Evolutionary conservation across 2,329 filamentous ascomycete species (phyloP).

Genomic region (Penicillium sp.): DNA sequence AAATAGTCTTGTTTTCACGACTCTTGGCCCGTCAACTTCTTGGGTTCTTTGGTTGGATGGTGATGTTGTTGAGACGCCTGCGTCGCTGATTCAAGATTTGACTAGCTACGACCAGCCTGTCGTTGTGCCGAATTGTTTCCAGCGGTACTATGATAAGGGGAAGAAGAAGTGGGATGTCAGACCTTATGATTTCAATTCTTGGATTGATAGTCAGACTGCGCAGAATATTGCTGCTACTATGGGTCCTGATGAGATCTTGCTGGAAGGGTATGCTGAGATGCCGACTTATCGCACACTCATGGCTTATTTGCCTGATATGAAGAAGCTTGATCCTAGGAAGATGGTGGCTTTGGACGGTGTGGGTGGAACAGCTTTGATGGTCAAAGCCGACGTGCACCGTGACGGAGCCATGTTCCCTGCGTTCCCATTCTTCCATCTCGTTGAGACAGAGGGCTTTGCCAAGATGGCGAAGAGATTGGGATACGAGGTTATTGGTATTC

Average conservation of each 20-base stretch:
- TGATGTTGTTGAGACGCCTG: conserved; percentile 87
- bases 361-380: conserved; percentile 85
- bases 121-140: conserved; percentile 94
- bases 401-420: conserved; percentile 98
- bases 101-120: conserved; percentile 85
- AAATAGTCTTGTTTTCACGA: conserved; percentile 94
- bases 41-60: conserved; percentile 97
- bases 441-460: conserved; percentile 97
- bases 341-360: conserved; percentile 86
- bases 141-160: conserved; percentile 75
- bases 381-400: conserved; percentile 94
- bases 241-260: conserved; percentile 86
- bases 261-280: conserved; percentile 93
- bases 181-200: conserved; percentile 96
- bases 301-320: conserved; percentile 70
- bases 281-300: conserved; percentile 89
- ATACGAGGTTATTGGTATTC: conserved; percentile 83
- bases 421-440: conserved; percentile 93
- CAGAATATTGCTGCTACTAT: conserved; percentile 74
- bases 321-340: conserved; percentile 57
- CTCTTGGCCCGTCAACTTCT: conserved; percentile 82
- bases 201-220: conserved; percentile 85
- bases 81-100: conserved; percentile 85
- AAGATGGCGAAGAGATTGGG: conserved; percentile 92
- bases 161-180: conserved; percentile 72